Percentiles rank a stretch among this genome's conserved stretches.
Conservation (phyloP, 2,329 filamentous ascomycete species). For the Epichloe aotearoae region DNA sequence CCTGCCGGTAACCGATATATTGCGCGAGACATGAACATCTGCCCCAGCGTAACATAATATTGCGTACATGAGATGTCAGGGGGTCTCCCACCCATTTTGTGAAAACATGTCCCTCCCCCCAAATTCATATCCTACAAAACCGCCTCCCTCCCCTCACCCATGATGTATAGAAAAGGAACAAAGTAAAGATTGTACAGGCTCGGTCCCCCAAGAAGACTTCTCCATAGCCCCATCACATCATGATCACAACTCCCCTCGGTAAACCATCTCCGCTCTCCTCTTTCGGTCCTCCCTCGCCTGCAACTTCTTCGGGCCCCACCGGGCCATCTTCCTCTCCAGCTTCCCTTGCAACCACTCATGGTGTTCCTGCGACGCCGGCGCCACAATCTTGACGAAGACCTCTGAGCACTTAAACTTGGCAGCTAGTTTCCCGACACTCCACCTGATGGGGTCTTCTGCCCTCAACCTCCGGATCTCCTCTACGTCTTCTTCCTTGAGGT, state of each 20-base stretch:
- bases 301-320: constrained; percentile 43
- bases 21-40: background rate
- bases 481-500: constrained; percentile 42
- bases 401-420: constrained; percentile 41
- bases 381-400: constrained; percentile 46
- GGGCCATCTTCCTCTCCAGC: constrained; percentile 34
- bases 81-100: background rate
- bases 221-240: background rate
- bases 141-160: background rate
- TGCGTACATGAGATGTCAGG: constrained; percentile 2
- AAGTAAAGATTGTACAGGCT: background rate
- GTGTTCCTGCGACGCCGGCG: constrained; percentile 35
- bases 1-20: background rate
- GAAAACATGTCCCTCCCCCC: background rate
- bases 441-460: constrained; percentile 36
- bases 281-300: constrained; percentile 42
- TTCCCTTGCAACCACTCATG: constrained; percentile 29
- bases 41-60: background rate
- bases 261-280: constrained; percentile 39
- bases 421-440: constrained; percentile 41
- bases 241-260: constrained; percentile 35
- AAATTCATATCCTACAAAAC: constrained; percentile 3
- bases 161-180: background rate
- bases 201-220: background rate
- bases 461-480: constrained; percentile 46